These are phyloP conservation scores for Groenewaldozyma auringiensis DNA, from an alignment of 1,139 yeast species.

Conservation along the genomic window DNA sequence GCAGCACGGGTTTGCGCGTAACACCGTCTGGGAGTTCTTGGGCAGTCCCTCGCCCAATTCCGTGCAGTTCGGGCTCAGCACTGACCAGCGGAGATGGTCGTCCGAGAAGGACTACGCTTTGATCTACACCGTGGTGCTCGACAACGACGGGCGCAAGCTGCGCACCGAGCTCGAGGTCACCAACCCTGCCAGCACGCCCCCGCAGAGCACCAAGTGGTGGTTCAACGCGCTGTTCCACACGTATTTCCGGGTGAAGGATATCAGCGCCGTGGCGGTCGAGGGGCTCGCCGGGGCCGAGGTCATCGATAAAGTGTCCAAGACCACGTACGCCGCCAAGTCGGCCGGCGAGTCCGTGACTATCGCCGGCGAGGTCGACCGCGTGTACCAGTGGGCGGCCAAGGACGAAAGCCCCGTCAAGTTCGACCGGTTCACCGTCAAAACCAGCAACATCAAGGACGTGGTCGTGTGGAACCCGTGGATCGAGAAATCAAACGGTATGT, in stretches of 20 bases:
- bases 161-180: conserved; percentile 66
- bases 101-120: conserved; percentile 68
- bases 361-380: conserved; percentile 74
- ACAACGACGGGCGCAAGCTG: conserved; percentile 40
- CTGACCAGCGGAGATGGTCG: conserved; percentile 51
- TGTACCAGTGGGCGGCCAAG: conserved; percentile 48
- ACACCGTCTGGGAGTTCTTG: conserved; percentile 81
- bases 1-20: conserved; percentile 95
- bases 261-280: conserved; percentile 66
- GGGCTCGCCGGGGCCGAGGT: conserved; percentile 67
- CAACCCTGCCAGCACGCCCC: conserved; percentile 49
- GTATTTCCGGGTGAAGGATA: conserved; percentile 68
- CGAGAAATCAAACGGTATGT: conserved; percentile 69
- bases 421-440: conserved; percentile 52
- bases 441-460: conserved; percentile 69
- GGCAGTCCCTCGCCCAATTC: conserved; percentile 70
- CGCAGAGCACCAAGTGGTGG: conserved; percentile 39
- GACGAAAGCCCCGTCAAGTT: conserved; percentile 52
- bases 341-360: conserved; percentile 54
- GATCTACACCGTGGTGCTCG: conserved; percentile 57
- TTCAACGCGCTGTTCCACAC: conserved; percentile 96
- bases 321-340: conserved; percentile 49
- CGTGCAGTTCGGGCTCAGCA: conserved; percentile 83
- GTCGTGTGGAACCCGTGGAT: conserved; percentile 99
- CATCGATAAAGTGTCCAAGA: conserved; percentile 63